Base-by-base conservation (phyloP, 2,329 filamentous ascomycete species). In the Fusarium stilboides region DNA sequence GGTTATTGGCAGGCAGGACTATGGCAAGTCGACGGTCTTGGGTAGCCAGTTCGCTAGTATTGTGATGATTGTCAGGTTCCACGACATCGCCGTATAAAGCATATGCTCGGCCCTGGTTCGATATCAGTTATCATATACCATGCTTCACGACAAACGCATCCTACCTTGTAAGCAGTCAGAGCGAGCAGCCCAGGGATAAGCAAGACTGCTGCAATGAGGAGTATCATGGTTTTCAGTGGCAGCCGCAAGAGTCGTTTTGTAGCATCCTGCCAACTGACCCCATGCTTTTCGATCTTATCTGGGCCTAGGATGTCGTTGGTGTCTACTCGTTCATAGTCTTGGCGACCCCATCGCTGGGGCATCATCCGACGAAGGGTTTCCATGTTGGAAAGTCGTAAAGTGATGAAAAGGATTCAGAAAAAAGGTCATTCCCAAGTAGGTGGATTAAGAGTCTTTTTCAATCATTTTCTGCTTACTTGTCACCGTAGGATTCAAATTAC, bases 1-100 rank as follows among this genome's bases (percentile, higher is more conserved):
- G 73, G 6, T 66, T 61, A 17, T 73, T 62, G 7, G 67, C 61
- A 0, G 72, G 70, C 2, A 74, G 57, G 14, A 74, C 44, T 8
- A 71, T 58, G 1, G 62, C 57, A 1, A 74, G 15, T 8, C 67
- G 72, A 6, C 62, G 72, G 3, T 69, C 42, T 7, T 34, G 54
- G 17, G 57, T 4, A n/a, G 43, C 19, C 28, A 39, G 42, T 10
- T 53, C 43, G 24, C 26, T 13, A 12, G 51, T 37, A 6, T 45
- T 34, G 2, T 13, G 12, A 2, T 53, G 24, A 8, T 28, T n/a
- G 1, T 51, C 42, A 0, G 34, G 15, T 12, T 43, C 20, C 8
- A 39, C 4, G 2, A 33, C 13, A n/a, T 54, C 39, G 9, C 47
- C 42, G 1, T 53, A 45, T 2, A 59, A 3, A 19, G 50, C 33